A percentile compares a stretch with the other conserved stretches of the same genome.
Conservation (phyloP, 257 asterid species). For the Voacanga thouarsii region DNA sequence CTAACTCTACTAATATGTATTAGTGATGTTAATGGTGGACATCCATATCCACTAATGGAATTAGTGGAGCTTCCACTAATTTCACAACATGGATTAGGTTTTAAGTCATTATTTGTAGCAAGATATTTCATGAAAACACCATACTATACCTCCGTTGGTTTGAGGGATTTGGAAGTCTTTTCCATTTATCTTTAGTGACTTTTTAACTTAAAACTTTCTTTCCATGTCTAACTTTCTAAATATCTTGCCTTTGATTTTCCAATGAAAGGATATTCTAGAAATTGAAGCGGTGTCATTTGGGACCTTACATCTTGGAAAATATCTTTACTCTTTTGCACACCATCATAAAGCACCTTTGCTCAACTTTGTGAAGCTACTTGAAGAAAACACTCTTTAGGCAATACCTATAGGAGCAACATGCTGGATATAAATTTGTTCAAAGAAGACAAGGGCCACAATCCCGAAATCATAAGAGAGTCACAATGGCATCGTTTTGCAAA, state of each 20-base stretch:
- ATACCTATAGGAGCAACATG: slow-evolving; percentile 36
- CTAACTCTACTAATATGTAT: too few relatives aligned
- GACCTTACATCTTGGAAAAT: background rate
- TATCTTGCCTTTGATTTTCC: background rate
- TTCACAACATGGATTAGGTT: background rate
- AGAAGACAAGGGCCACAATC: slow-evolving; percentile 80
- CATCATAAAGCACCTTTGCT: background rate
- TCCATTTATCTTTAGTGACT: background rate
- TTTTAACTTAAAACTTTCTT: background rate
- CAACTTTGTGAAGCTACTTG: background rate
- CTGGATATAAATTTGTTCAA: slow-evolving; percentile 86
- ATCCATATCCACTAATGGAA: too few relatives aligned
- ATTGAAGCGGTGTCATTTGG: background rate
- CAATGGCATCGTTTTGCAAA: slow-evolving; percentile 77
- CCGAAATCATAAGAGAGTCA: slow-evolving; percentile 77
- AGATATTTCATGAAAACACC: background rate
- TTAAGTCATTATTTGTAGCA: background rate
- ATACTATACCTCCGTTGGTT: background rate
- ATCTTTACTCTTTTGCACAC: too few relatives aligned
- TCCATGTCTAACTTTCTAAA: background rate
- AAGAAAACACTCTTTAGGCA: background rate
- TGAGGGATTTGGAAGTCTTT: background rate
- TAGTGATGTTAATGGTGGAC: too few relatives aligned
- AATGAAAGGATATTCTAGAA: background rate
- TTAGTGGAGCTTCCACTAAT: too few relatives aligned